These are phyloP conservation scores for Pseudogymnoascus pannorum DNA, from an alignment of 2,329 filamentous ascomycete genomes.

Conservation along the genomic window DNA sequence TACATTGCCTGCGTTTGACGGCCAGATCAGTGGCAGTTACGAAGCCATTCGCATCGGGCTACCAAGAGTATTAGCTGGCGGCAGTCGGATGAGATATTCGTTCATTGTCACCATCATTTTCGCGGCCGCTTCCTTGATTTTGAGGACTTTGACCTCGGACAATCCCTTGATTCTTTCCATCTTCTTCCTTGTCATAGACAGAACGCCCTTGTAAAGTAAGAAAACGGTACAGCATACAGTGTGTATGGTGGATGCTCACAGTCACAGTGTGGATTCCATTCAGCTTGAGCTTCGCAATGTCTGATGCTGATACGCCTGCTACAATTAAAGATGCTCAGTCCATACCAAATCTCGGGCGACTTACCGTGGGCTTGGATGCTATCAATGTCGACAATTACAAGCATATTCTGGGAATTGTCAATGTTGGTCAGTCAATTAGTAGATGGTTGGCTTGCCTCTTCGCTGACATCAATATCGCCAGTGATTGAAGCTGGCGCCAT, in stretches of 20 bases:
- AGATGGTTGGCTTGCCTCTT: constrained; percentile 9
- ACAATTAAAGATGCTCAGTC: not conserved
- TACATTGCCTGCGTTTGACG: constrained; percentile 54
- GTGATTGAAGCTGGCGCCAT: not conserved
- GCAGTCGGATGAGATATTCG: not conserved
- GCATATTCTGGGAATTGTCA: not conserved
- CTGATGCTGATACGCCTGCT: constrained; percentile 53
- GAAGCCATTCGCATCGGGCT: constrained; percentile 54
- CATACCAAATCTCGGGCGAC: not conserved
- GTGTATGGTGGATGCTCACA: constrained; percentile 32
- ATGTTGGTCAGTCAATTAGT: not conserved
- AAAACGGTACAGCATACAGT: not conserved
- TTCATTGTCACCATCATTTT: constrained; percentile 27
- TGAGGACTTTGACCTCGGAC: constrained; percentile 63
- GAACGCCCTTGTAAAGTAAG: not conserved
- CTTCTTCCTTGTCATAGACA: constrained; percentile 47
- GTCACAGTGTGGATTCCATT: constrained; percentile 58
- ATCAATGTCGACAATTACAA: constrained; percentile 56
- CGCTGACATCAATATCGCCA: constrained; percentile 9
- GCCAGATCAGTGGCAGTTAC: constrained; percentile 59
- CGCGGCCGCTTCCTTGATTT: constrained; percentile 59
- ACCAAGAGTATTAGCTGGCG: not conserved
- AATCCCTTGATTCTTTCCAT: constrained; percentile 63
- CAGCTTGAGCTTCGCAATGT: constrained; percentile 58
- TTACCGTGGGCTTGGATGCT: constrained; percentile 56